Evolutionary conservation across 2,329 filamentous ascomycete species (phyloP), one percentile per base, ranked within the genome.

Genomic region (Fusarium oligoseptatum): DNA sequence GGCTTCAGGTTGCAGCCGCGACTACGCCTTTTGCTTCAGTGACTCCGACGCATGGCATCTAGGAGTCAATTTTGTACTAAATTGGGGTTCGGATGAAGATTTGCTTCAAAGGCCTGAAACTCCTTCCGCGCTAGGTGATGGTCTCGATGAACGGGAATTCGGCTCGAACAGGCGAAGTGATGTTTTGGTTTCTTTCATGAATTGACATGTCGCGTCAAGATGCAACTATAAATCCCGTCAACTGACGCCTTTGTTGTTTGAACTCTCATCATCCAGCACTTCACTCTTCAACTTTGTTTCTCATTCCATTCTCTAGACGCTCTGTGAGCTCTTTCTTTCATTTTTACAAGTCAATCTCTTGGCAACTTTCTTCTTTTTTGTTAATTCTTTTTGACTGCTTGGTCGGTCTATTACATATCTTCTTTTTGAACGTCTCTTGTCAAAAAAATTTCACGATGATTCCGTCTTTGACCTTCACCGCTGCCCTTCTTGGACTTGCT

Each of bases 1-100:
- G 27, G 58, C 67, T 39, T 70, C 69, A 66, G 50, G 17, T 65
- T 66, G 24, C 27, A 43, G 29, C 55, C 3, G 22, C 39, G 24
- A 27, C 37, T 32, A 37, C 57, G 9, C 57, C 22, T 24, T 37
- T 37, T n/a, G 36, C 52, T 56, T 37, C 24, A 52, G 17, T 15
- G 11, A n/a, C 17, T n/a, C 27, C 11, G 9, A 37, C 45, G 37
- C 45, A 15, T 52, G 24, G 37, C 37, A 39, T n/a, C 37, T 10
- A n/a, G 36, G 15, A 17, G 15, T 4, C 7, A 7, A 4, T 17
- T 24, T 24, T 24, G 43, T 22, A n/a, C 48, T 52, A 52, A 29
- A n/a, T 52, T 10, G 48, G 48, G 48, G 48, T 52, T 52, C 24
- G 48, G 48, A 52, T 52, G 15, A 32, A 52, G 48, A 29, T 29